A percentile compares a stretch with the other conserved stretches of the same genome.
phyloP scores from a whole-genome alignment of 345 rosid species.

The thale cress (Arabidopsis thaliana) region TAIR10.1 NC_003076.8:19265001-19265500 shows the following conservation, averaged over 20 bases:
- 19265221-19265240: slow-evolving; percentile 46
- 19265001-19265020: slow-evolving; percentile 36
- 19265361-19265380: slow-evolving; percentile 92
- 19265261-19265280: slow-evolving; percentile 42
- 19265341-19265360: slow-evolving; percentile 58
- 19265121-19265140: slow-evolving; percentile 80
- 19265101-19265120: slow-evolving; percentile 87
- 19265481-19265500: slow-evolving; percentile 50
- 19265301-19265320: slow-evolving; percentile 36
- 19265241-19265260: slow-evolving; percentile 22
- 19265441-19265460: slow-evolving; percentile 47
- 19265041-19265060: slow-evolving; percentile 33
- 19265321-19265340: slow-evolving; percentile 51
- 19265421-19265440: slow-evolving; percentile 49
- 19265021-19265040: slow-evolving; percentile 41
- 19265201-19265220: slow-evolving; percentile 48
- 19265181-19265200: slow-evolving; percentile 68
- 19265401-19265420: slow-evolving; percentile 88
- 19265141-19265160: slow-evolving; percentile 50
- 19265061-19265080: slow-evolving; percentile 27
- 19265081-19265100: slow-evolving; percentile 46
- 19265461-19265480: slow-evolving; percentile 49
- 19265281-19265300: slow-evolving; percentile 30
- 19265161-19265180: slow-evolving; percentile 79
- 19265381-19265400: slow-evolving; percentile 80